A percentile compares a stretch with the other conserved stretches of the same genome.
Evolutionary conservation across 495 filamentous ascomycete genomes (phyloP).

Genomic region (Haplographium delicatum): DNA sequence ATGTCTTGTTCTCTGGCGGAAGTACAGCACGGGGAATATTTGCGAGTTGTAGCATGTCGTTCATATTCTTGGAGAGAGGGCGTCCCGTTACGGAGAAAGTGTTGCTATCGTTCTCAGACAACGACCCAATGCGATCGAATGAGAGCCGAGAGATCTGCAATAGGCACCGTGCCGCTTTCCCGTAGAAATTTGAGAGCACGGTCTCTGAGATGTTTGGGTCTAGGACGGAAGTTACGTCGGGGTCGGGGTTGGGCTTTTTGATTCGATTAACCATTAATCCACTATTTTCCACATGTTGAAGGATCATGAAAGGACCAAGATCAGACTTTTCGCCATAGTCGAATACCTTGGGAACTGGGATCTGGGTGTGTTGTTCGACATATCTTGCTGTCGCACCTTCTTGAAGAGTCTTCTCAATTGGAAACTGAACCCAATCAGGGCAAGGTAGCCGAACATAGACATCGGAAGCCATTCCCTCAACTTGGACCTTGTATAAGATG

Average conservation of each 20-base stretch:
- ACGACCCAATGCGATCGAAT: conserved; percentile 34
- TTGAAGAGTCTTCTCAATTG: conserved; percentile 34
- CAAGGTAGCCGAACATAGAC: conserved; percentile 11
- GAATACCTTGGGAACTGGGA: conserved; percentile 36
- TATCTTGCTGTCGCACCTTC: conserved; percentile 42
- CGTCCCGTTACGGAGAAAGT: conserved; percentile 18
- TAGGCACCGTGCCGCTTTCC: conserved; percentile 30
- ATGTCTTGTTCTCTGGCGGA: conserved; percentile 30
- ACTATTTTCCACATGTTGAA: neutral
- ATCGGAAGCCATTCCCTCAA: conserved; percentile 6
- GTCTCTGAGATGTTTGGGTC: neutral
- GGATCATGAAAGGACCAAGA: conserved; percentile 29
- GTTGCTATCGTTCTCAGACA: conserved; percentile 17
- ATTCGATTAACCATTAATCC: neutral
- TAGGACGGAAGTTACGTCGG: neutral
- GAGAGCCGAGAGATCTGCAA: conserved; percentile 30
- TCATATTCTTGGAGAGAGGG: conserved; percentile 28
- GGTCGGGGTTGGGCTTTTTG: neutral
- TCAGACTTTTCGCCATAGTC: conserved; percentile 21
- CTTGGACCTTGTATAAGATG: conserved; percentile 6
- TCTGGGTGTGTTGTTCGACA: conserved; percentile 33
- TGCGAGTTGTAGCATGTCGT: conserved; percentile 22
- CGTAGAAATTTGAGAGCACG: conserved; percentile 30
- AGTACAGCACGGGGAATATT: conserved; percentile 22
- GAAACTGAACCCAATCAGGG: conserved; percentile 22